These are phyloP conservation scores for Sporisorium exsertum DNA, from an alignment of 1,284 basidiomycete species.

Conservation along the genomic window DNA sequence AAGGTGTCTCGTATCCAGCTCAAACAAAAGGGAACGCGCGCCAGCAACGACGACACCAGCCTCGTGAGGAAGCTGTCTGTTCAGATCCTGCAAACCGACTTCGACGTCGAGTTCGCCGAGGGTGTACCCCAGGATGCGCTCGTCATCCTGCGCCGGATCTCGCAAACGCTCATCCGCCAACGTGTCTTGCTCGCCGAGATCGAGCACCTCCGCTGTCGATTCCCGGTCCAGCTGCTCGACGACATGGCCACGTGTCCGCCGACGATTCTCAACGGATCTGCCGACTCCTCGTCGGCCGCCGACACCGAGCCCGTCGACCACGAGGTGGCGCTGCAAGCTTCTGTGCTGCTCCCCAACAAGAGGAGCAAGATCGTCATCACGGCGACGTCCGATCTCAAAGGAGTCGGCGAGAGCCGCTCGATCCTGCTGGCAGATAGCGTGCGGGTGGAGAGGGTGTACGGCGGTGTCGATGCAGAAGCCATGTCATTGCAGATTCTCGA, in stretches of 20 bases:
- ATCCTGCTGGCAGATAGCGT: constrained; percentile 46
- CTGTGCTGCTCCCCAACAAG: constrained; percentile 46
- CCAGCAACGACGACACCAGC: constrained; percentile 42
- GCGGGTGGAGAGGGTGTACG: constrained; percentile 53
- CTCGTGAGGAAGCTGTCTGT: constrained; percentile 41
- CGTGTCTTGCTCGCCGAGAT: constrained; percentile 52
- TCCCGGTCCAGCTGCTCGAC: constrained; percentile 51
- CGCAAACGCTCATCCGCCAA: constrained; percentile 44
- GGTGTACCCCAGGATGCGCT: constrained; percentile 36
- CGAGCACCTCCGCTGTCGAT: constrained; percentile 49
- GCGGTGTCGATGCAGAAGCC: constrained; percentile 46
- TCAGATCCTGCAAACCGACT: constrained; percentile 38
- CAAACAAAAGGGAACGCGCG: constrained; percentile 34
- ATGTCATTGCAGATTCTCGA: constrained; percentile 54
- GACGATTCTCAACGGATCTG: constrained; percentile 21
- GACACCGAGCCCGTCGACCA: constrained; percentile 13
- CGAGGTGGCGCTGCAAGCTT: constrained; percentile 47
- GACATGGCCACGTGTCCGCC: constrained; percentile 12
- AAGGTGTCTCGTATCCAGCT: constrained; percentile 51
- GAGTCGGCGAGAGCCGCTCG: constrained; percentile 31
- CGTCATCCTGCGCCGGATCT: constrained; percentile 48
- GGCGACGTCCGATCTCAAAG: constrained; percentile 46
- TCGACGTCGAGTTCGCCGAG: constrained; percentile 47
- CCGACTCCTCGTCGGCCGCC: constrained; percentile 14
- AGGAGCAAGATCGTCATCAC: constrained; percentile 54